Evolutionary conservation across 257 asterid species (phyloP), one percentile per base, ranked within the genome.

Genomic region (Plantago major): DNA sequence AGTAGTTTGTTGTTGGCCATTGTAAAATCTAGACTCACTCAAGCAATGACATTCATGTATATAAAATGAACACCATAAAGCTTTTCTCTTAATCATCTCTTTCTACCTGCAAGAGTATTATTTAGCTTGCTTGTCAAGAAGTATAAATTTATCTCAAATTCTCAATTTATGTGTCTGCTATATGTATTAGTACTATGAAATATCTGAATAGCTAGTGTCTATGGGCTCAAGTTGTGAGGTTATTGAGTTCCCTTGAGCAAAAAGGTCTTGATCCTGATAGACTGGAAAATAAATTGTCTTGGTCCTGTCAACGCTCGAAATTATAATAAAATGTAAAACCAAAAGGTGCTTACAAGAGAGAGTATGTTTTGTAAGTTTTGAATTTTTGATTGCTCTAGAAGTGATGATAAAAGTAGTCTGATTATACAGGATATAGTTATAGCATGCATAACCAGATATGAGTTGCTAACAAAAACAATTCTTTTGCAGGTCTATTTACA

Each of bases 401-500:
- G 53, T 14, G 53, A 15, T 10, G 15, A 5, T 17, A 15, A 17
- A 48, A 15, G 22, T 11, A 48, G 15, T 50, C 7, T 22, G 30
- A 8, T 16, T 19, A 18, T 22, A 18, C 18, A 3, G 18, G 26
- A 15, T 48, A 48, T 47, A 14, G 54, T 48, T n/a, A 48, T 10
- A 48, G 54, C 18, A 47, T 47, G 10, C 15, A 17, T 46, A 53
- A 11, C 28, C 58, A 53, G 4, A 26, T 26, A 16, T 12, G 28
- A 40, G 9, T 1, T 26, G 17, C 58, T 53, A 42, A 53, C 11
- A 13, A 53, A 11, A 15, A 53, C 4, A 58, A 15, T 45, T 13
- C 28, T 56, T 28, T 58, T 78, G 83, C 83, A 78, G 83, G 78
- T 71, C 55, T 55, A 52, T 18, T 70, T 54, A 45, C 65, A 61